phyloP scores from a whole-genome alignment of 129 eudicot species.

The Centaurea solstitialis region DNA sequence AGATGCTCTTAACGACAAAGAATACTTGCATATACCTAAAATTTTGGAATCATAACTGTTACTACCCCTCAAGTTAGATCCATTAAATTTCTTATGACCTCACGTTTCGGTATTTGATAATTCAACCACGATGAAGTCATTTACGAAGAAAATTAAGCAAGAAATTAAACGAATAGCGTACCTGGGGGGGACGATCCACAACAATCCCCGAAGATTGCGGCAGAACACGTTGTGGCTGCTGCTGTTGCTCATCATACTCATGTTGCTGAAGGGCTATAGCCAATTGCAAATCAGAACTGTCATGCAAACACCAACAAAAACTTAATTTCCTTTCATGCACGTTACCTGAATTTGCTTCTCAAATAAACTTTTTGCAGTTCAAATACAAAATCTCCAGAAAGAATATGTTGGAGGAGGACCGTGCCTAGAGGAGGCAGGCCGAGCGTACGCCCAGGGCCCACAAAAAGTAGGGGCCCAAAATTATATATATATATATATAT shows the following conservation, averaged over 20 bases:
- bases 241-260: constrained; percentile 67
- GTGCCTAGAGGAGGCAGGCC: too few relatives aligned
- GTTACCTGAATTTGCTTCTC: background rate
- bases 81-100: background rate
- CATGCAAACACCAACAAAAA: constrained; percentile 22
- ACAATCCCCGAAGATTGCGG: constrained; percentile 72
- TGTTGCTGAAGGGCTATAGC: constrained; percentile 91
- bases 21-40: too few relatives aligned
- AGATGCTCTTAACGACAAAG: too few relatives aligned
- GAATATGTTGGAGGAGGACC: too few relatives aligned
- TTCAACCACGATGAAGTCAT: background rate
- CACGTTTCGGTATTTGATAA: background rate
- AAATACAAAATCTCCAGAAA: background rate
- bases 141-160: background rate
- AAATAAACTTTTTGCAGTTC: background rate
- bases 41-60: too few relatives aligned
- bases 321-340: background rate
- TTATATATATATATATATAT: too few relatives aligned
- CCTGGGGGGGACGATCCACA: constrained; percentile 93
- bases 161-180: constrained; percentile 22
- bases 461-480: too few relatives aligned
- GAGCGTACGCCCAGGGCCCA: too few relatives aligned
- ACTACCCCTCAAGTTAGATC: too few relatives aligned
- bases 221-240: constrained; percentile 41
- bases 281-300: constrained; percentile 88